A percentile compares a stretch with the other conserved stretches of the same genome.
Conservation (phyloP, 345 rosid genomes). For the Citrus hindsii region DNA sequence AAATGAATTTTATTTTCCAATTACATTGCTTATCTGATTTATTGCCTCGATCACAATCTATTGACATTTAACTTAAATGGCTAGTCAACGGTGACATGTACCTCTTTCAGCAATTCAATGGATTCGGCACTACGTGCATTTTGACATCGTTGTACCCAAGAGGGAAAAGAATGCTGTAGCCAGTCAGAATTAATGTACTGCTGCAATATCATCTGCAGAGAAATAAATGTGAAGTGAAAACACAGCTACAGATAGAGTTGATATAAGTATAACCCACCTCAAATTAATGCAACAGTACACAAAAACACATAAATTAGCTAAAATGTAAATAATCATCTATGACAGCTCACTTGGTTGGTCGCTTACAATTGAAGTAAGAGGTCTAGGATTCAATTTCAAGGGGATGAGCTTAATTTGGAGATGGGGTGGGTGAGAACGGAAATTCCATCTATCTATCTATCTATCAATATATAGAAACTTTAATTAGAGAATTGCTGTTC, state of each 20-base stretch:
- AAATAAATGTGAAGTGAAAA: neutral
- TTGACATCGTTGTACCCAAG: constrained; percentile 71
- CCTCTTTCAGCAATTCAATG: constrained; percentile 85
- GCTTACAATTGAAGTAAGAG: neutral
- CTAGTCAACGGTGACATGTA: constrained; percentile 20
- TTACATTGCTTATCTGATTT: neutral
- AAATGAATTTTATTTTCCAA: neutral
- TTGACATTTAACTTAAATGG: neutral
- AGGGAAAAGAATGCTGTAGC: constrained; percentile 49
- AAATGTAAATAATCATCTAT: neutral
- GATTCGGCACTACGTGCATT: constrained; percentile 75
- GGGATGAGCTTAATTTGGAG: neutral
- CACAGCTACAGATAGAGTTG: neutral
- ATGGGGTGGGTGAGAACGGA: neutral
- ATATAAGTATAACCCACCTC: neutral
- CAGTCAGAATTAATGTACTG: constrained; percentile 62
- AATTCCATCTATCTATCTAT: neutral
- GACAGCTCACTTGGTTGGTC: neutral
- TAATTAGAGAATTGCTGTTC: neutral
- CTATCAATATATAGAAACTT: neutral
- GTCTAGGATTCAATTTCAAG: neutral
- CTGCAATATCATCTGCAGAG: constrained; percentile 73
- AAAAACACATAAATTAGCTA: neutral
- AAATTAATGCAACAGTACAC: neutral
- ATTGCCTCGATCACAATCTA: neutral